Evolutionary conservation across 805 yeast genomes (phyloP), one percentile per base, ranked within the genome.

Genomic region (Alloascoidea hylecoeti): DNA sequence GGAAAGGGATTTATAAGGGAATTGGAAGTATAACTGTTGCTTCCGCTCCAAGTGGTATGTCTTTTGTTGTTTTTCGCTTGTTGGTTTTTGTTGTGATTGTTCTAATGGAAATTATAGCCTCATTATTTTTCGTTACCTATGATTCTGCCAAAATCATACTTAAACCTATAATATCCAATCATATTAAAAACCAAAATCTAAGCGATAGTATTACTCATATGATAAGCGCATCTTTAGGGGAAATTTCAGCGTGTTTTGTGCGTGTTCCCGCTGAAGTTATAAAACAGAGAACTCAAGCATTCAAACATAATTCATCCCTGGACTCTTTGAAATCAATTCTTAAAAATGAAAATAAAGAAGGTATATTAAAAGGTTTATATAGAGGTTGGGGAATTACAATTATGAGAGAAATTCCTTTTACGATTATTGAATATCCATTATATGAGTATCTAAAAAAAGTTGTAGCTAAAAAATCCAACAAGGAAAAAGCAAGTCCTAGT

Each of bases 181-280:
- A 34, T 17, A 12, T 36, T 36, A 1, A 38, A 49, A n/a, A 43
- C 57, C 53, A 50, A 46, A 60, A 47, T 49, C 44, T 50, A 41
- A 50, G 60, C 37, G 56, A 64, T 28, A 61, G 71, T 0, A 19
- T 66, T 1, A 68, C 78, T 2, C 97, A 92, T 51, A 92, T 92
- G 97, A 42, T 72, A 2, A 66, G 92, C 16, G 95, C 97, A 1
- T 79, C 94, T 1, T 50, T 76, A 12, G 98, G 98, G 41, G 99
- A 92, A 52, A 65, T 86, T 13, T 79, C 92, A 1, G 98, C 98
- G 0, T 92, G 99, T 56, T 58, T 79, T 41, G 92, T 92, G 1
- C 66, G 99, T 41, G 99, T 92, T 0, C 99, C 99, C 0, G 94
- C 95, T 0, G 99, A 92, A 53, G 94, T 92, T 17, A 75, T 92